Base-by-base conservation (phyloP, 2,329 filamentous ascomycete species). In the Canariomyces notabilis region DNA sequence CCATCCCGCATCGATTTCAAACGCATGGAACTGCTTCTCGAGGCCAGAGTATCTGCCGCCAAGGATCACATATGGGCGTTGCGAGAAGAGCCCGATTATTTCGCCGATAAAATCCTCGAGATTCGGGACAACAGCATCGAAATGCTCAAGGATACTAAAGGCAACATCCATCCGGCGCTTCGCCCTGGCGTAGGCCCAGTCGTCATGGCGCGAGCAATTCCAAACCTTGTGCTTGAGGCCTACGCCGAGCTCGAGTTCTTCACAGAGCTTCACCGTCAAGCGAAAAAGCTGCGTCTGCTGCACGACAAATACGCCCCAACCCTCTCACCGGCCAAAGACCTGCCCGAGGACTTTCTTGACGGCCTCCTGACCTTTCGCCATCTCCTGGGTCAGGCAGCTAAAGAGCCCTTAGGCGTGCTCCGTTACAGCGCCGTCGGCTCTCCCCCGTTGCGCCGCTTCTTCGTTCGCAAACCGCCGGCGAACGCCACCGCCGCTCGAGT, bases 71-170 rank as follows among this genome's bases (percentile, higher is more conserved):
- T 80, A 0, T 77, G 70, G 70, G 55, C 67, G 0, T 61, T 83
- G 2, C 68, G 78, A 6, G 79, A 83, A 53, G 80, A 83, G 55
- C 78, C 79, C 0, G 61, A 61, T 1, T 82, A 80, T 59, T 82
- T 82, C 51, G 60, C 66, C 4, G 64, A 74, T 2, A 44, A 60
- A 0, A 35, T 79, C 1, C 50, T 57, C n/a, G n/a, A n/a, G 7
- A 71, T 76, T 1, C 54, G 62, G 18, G 73, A 78, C 11, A 77
- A 81, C 53, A 62, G 68, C 0, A 58, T 60, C 7, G 69, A 76
- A 38, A 58, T 64, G 43, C 15, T 77, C 15, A 66, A 59, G n/a
- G 73, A 77, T 42, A 51, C 45, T 0, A 20, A 56, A 3, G 67
- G 67, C 14, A 45, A 59, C 3, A 8, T 43, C 2, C 65, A 70